Conservation (phyloP, 805 yeast species). For the Metschnikowia koreensis region DNA sequence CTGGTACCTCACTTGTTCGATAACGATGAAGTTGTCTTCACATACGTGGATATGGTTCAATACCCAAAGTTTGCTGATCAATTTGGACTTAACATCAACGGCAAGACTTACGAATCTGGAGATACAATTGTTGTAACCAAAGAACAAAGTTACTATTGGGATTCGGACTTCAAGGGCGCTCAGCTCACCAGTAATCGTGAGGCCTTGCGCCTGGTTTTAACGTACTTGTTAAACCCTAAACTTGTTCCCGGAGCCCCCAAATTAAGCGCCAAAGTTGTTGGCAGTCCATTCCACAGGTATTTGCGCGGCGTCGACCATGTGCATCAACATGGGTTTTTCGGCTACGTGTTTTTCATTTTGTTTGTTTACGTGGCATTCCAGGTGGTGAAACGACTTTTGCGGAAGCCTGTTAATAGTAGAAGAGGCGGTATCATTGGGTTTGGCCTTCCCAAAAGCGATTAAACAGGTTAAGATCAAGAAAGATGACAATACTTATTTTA, state of each 20-base stretch:
- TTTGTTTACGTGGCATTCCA: slow-evolving; percentile 4
- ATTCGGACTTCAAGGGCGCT: slow-evolving; percentile 36
- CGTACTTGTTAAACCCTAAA: slow-evolving; percentile 37
- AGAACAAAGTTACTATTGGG: slow-evolving; percentile 36
- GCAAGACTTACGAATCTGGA: slow-evolving; percentile 43
- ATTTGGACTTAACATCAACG: slow-evolving; percentile 39
- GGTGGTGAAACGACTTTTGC: not conserved
- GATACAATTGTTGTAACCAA: slow-evolving; percentile 55
- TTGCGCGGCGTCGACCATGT: slow-evolving; percentile 44
- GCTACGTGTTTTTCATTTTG: slow-evolving; percentile 30
- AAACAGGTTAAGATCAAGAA: not conserved
- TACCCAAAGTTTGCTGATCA: slow-evolving; percentile 26
- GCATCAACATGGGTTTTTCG: slow-evolving; percentile 45
- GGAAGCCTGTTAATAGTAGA: slow-evolving; percentile 1
- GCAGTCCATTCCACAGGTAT: slow-evolving; percentile 41
- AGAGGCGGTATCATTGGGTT: slow-evolving; percentile 16
- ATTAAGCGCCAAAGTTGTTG: slow-evolving; percentile 31
- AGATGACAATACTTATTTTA: slow-evolving; percentile 1
- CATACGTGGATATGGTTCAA: slow-evolving; percentile 51
- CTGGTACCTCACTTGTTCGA: slow-evolving; percentile 50
- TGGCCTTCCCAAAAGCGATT: slow-evolving; percentile 13
- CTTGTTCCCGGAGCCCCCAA: slow-evolving; percentile 14
- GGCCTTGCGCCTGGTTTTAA: slow-evolving; percentile 33
- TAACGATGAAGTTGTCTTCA: slow-evolving; percentile 41
- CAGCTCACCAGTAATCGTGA: slow-evolving; percentile 34